Percentiles rank a stretch among this genome's conserved stretches.
These are phyloP conservation scores for Cadophora malorum DNA, from an alignment of 2,329 filamentous ascomycete genomes.

Conservation along the genomic window DNA sequence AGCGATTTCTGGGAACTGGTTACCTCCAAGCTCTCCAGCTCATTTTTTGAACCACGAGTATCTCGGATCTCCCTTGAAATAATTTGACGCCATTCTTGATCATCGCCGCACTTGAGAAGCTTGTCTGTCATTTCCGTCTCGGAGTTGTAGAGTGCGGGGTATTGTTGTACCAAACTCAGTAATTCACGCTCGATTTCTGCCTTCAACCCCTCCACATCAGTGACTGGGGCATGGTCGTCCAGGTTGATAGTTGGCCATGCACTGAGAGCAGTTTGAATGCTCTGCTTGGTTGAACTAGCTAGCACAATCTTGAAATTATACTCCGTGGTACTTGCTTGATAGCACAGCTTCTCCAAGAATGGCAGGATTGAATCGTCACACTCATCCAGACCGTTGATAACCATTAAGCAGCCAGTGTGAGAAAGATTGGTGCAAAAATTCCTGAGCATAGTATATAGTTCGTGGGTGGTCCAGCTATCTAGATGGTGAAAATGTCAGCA, in stretches of 20 bases:
- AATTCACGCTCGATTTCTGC: not conserved
- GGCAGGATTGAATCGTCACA: slow-evolving; percentile 20
- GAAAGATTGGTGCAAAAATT: slow-evolving; percentile 7
- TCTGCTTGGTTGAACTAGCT: not conserved
- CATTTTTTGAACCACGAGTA: not conserved
- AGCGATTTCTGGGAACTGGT: not conserved
- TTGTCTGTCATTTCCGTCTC: not conserved
- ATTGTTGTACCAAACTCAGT: not conserved
- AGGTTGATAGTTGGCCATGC: slow-evolving; percentile 3
- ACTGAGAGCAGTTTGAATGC: not conserved
- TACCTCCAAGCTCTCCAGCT: not conserved
- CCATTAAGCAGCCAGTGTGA: slow-evolving; percentile 6
- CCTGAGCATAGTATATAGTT: slow-evolving; percentile 15
- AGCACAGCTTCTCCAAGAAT: slow-evolving; percentile 20
- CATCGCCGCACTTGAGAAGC: slow-evolving; percentile 1
- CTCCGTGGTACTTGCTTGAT: slow-evolving; percentile 15
- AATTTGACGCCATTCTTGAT: not conserved
- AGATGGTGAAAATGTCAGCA: not conserved
- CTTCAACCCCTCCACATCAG: not conserved
- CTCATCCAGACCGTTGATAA: slow-evolving; percentile 25
- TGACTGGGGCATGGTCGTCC: not conserved
- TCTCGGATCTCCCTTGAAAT: not conserved
- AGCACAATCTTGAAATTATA: slow-evolving; percentile 19
- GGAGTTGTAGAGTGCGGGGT: not conserved
- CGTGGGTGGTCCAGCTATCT: slow-evolving; percentile 20